Percentiles rank a stretch among this genome's conserved stretches.
Evolutionary conservation across 768 basidiomycete genomes (phyloP).

Genomic region (Calocybe indica): DNA sequence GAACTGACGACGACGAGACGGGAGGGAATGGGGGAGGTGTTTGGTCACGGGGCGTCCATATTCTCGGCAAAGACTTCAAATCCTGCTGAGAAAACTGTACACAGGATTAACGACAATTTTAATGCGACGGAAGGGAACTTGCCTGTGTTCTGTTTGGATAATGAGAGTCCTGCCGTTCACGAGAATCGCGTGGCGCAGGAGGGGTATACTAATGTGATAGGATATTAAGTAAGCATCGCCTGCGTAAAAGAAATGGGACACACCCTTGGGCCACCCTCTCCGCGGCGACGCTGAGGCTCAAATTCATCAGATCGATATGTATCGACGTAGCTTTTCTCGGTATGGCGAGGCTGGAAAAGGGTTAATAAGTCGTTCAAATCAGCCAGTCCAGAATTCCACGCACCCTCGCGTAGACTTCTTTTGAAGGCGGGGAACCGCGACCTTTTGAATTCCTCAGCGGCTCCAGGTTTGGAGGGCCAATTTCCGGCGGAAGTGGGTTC

Average conservation of each 20-base stretch:
- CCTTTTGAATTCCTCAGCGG: slow-evolving; percentile 7
- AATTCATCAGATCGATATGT: slow-evolving; percentile 9
- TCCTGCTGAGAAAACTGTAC: slow-evolving; percentile 2
- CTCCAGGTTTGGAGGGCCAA: slow-evolving; percentile 7
- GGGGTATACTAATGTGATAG: too few species aligned
- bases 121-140: too few species aligned
- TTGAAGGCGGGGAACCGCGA: slow-evolving; percentile 15
- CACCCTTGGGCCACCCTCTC: slow-evolving; percentile 11
- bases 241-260: neutral
- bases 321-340: slow-evolving; percentile 6
- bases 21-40: slow-evolving; percentile 11
- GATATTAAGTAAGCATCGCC: too few species aligned
- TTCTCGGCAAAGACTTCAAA: slow-evolving; percentile 8
- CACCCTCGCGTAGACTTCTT: slow-evolving; percentile 22
- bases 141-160: too few species aligned
- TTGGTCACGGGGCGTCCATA: slow-evolving; percentile 16
- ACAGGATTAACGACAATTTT: neutral
- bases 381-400: neutral
- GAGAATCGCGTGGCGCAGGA: too few species aligned
- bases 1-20: slow-evolving; percentile 1
- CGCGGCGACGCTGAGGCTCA: slow-evolving; percentile 5
- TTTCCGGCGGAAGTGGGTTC: slow-evolving; percentile 3
- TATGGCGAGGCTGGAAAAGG: slow-evolving; percentile 6
- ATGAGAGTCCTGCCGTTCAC: too few species aligned
- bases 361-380: neutral